Conservation (phyloP, 140 eudicot genomes). For the Eryngium alpinum region DNA sequence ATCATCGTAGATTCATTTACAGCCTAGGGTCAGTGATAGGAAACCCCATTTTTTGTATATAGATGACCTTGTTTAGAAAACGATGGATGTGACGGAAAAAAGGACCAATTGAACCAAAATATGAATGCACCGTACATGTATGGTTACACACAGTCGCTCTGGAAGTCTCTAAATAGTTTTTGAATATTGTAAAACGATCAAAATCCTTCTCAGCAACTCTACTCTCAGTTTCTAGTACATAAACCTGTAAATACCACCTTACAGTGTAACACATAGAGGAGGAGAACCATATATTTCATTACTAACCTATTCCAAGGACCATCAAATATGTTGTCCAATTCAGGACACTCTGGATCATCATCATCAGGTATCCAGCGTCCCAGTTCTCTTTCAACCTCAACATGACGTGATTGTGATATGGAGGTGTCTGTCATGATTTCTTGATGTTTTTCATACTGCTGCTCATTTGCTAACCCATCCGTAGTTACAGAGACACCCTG, state of each 20-base stretch:
- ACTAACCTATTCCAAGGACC: slow-evolving; percentile 75
- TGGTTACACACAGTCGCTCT: no score
- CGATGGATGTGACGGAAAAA: no score
- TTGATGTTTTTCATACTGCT: slow-evolving; percentile 43
- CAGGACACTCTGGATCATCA: slow-evolving; percentile 61
- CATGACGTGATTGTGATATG: slow-evolving; percentile 80
- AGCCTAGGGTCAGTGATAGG: no score
- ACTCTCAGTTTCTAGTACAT: background rate
- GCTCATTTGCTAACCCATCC: slow-evolving; percentile 54
- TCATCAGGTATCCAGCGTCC: slow-evolving; percentile 90
- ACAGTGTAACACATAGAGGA: background rate
- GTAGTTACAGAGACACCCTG: slow-evolving; percentile 70
- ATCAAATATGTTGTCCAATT: slow-evolving; percentile 77
- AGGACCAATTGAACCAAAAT: no score
- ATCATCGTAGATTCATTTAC: no score
- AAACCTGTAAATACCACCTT: background rate
- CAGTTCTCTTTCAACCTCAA: slow-evolving; percentile 67
- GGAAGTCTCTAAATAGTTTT: no score
- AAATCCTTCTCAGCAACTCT: background rate
- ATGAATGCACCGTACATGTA: no score
- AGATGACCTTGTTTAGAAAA: no score
- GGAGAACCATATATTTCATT: background rate
- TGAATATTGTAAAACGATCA: no score
- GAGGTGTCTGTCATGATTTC: slow-evolving; percentile 78
- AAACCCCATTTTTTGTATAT: no score